These are phyloP conservation scores for Daedaleopsis sinensis DNA, from an alignment of 768 basidiomycete species.

Conservation along the genomic window DNA sequence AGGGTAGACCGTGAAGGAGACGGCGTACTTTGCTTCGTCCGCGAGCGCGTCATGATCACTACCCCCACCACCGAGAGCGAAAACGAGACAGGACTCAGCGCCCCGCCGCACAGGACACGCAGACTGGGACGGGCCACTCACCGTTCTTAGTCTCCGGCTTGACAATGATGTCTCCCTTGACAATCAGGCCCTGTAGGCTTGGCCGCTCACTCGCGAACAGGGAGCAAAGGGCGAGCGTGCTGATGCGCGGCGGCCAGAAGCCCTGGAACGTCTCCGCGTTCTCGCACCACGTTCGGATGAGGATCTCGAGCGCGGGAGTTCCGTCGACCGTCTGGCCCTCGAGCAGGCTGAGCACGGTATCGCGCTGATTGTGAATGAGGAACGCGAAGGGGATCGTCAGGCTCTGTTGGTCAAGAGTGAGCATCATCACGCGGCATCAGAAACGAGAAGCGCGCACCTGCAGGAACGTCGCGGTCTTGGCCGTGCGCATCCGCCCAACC, in stretches of 20 bases:
- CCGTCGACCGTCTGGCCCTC: conserved; percentile 65
- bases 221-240: conserved; percentile 78
- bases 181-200: conserved; percentile 65
- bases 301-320: conserved; percentile 75
- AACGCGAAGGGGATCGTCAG: conserved; percentile 93
- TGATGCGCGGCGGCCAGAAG: conserved; percentile 89
- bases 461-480: conserved; percentile 89
- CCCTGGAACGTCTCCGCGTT: conserved; percentile 94
- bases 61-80: conserved; percentile 5
- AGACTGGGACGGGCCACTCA: conserved; percentile 42
- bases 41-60: conserved; percentile 98
- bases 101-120: not conserved
- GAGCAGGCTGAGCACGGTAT: conserved; percentile 76
- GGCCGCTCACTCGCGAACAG: conserved; percentile 70
- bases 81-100: not conserved
- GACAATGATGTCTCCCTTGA: conserved; percentile 93
- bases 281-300: conserved; percentile 95
- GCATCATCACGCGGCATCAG: not conserved
- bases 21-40: conserved; percentile 79
- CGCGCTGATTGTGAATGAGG: conserved; percentile 84
- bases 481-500: conserved; percentile 76
- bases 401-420: conserved; percentile 50
- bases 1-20: not conserved
- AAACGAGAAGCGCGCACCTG: conserved; percentile 54
- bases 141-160: conserved; percentile 80